phyloP scores from a whole-genome alignment of 176 grass and related monocot genomes.

The Eragrostis curvula region DNA sequence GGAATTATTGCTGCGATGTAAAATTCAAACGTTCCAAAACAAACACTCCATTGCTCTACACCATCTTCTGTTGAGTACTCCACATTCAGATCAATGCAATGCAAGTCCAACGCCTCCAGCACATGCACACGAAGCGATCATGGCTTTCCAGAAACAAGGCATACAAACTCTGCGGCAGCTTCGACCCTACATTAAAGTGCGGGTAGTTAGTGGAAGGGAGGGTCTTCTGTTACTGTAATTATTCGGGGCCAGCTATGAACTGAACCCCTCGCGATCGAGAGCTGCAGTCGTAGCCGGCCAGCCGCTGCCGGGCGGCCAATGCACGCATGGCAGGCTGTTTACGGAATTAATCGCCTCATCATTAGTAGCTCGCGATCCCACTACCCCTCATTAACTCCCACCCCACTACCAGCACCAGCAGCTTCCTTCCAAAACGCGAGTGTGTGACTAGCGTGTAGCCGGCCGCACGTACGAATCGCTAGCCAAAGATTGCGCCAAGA shows the following conservation, averaged over 20 bases:
- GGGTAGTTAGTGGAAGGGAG: conserved; percentile 29
- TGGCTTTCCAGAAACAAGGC: background rate
- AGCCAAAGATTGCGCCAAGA: background rate
- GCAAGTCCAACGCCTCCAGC: background rate
- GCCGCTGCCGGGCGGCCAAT: conserved; percentile 32
- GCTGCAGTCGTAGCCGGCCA: conserved; percentile 18
- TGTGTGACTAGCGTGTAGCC: background rate
- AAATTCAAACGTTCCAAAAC: too few species aligned
- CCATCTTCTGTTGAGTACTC: too few species aligned
- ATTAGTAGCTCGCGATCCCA: conserved; percentile 38
- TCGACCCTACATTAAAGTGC: background rate
- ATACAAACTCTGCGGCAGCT: background rate
- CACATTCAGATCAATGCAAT: background rate
- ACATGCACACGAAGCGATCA: background rate
- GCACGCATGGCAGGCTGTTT: background rate
- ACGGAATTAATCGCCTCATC: conserved; percentile 51
- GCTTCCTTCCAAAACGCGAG: background rate
- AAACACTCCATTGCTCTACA: too few species aligned
- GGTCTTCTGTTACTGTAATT: conserved; percentile 29
- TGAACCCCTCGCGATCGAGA: background rate
- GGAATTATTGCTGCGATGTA: too few species aligned
- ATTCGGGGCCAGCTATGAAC: background rate
- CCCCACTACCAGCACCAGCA: background rate
- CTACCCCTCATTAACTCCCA: background rate
- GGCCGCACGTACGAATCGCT: conserved; percentile 16